phyloP scores from a whole-genome alignment of 257 asterid genomes.

The Solanum paucissectum region DNA sequence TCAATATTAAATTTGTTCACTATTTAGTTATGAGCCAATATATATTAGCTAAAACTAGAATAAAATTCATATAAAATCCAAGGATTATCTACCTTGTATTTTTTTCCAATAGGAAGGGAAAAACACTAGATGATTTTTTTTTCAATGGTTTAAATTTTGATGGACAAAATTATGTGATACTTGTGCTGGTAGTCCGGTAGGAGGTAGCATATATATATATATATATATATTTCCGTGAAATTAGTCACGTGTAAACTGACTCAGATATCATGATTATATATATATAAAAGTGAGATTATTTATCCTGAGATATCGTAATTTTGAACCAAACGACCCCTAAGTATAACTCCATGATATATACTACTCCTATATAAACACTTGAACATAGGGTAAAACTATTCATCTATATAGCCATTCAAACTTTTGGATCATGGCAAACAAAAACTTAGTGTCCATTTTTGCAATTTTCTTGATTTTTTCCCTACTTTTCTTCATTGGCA shows the following conservation, averaged over 20 bases:
- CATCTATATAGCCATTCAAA: neutral
- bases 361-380: neutral
- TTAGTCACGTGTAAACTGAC: neutral
- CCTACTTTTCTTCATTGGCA: neutral
- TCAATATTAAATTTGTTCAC: neutral
- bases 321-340: neutral
- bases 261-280: neutral
- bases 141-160: neutral
- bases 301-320: neutral
- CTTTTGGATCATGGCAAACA: neutral
- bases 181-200: no score
- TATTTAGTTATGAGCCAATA: neutral
- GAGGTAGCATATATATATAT: no score
- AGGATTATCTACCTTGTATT: no score
- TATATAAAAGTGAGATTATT: no score
- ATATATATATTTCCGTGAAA: neutral
- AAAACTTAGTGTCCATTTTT: neutral
- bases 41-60: neutral
- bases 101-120: neutral
- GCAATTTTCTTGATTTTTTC: neutral
- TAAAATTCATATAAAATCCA: neutral
- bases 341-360: neutral
- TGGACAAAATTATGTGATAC: no score
- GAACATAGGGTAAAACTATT: neutral
- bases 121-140: neutral